Percentiles rank a stretch among this genome's conserved stretches.
phyloP scores from a whole-genome alignment of 1,284 basidiomycete species.

The Ceratobasidium sp. region DNA sequence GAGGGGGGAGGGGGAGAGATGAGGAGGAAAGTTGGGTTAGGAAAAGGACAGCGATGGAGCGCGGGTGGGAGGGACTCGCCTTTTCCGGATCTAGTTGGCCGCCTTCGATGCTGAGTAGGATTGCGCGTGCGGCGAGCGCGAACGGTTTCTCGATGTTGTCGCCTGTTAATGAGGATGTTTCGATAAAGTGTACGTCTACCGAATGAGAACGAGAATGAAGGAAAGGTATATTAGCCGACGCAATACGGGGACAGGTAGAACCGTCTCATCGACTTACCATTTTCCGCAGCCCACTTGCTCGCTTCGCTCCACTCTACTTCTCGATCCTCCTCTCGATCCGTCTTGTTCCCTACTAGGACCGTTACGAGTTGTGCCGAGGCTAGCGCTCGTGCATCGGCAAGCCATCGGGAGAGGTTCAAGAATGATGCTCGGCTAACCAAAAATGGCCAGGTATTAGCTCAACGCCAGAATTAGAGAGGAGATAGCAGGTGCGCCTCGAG shows the following conservation, averaged over 20 bases:
- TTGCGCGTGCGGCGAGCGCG: constrained; percentile 88
- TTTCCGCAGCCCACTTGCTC: constrained; percentile 93
- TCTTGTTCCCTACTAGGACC: constrained; percentile 96
- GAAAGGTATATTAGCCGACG: neutral
- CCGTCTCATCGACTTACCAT: constrained; percentile 78
- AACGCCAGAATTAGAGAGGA: neutral
- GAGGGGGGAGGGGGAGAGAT: neutral
- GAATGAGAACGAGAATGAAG: neutral
- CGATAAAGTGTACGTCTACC: constrained; percentile 90
- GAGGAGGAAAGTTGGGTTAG: neutral
- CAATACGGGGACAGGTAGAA: constrained; percentile 37
- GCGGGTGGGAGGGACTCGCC: constrained; percentile 31
- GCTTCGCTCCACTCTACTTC: constrained; percentile 97
- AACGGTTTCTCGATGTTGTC: constrained; percentile 97
- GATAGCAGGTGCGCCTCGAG: constrained; percentile 11
- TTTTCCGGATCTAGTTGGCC: constrained; percentile 94
- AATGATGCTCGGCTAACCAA: constrained; percentile 66
- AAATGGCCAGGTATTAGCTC: too few species aligned
- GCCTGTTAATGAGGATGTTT: constrained; percentile 92
- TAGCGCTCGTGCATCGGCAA: constrained; percentile 90
- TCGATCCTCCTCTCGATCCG: constrained; percentile 92
- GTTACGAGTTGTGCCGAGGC: constrained; percentile 85
- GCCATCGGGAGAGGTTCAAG: constrained; percentile 85
- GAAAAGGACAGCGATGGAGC: neutral
- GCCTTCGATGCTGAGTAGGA: constrained; percentile 93